A percentile compares a stretch with the other conserved stretches of the same genome.
Evolutionary conservation across 2,329 filamentous ascomycete genomes (phyloP).

Genomic region (Biscogniauxia marginata): DNA sequence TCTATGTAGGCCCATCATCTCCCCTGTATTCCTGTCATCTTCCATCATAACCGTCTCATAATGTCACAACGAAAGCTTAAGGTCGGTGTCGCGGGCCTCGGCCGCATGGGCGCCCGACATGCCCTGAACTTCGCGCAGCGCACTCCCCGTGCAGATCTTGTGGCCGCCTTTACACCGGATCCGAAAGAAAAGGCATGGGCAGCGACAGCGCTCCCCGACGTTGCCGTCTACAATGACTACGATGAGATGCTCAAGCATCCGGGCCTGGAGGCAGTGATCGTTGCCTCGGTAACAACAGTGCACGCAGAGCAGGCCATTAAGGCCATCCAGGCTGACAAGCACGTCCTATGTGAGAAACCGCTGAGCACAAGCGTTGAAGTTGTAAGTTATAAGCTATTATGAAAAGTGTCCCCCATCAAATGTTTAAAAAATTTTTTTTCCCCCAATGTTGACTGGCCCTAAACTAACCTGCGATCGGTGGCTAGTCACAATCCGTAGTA

Average conservation of each 20-base stretch:
- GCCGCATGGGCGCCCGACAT: not conserved
- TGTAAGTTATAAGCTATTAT: no score
- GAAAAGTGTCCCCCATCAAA: no score
- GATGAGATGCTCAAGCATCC: constrained; percentile 43
- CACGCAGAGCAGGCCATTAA: constrained; percentile 58
- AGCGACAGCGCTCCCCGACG: constrained; percentile 41
- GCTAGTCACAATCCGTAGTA: constrained; percentile 58
- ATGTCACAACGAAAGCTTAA: not conserved
- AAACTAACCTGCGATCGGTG: not conserved
- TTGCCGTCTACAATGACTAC: constrained; percentile 44
- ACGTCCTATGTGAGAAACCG: constrained; percentile 61
- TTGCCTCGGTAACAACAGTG: constrained; percentile 45
- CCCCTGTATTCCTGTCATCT: not conserved
- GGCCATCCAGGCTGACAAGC: constrained; percentile 52
- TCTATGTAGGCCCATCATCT: not conserved
- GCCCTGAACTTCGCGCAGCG: not conserved
- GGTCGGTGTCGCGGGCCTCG: not conserved
- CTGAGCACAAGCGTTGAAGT: constrained; percentile 57
- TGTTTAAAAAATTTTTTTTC: no score
- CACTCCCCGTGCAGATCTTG: constrained; percentile 33
- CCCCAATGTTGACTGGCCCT: no score
- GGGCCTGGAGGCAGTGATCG: constrained; percentile 42
- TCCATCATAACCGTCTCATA: not conserved
- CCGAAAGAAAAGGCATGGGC: constrained; percentile 38
- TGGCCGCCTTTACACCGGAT: constrained; percentile 49